Conservation (phyloP, 140 eudicot species). For the Flaveria floridana region DNA sequence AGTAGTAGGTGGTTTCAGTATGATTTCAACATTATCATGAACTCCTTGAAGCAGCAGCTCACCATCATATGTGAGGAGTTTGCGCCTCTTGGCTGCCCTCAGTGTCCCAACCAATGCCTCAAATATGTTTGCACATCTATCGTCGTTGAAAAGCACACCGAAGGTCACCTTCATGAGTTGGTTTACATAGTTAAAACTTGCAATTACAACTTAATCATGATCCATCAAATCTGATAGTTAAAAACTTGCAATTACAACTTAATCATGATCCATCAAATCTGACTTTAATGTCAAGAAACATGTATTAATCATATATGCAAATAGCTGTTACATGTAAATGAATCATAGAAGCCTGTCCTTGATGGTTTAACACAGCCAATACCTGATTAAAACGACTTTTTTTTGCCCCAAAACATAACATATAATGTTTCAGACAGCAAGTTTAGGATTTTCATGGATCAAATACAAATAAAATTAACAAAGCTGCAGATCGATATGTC, state of each 20-base stretch:
- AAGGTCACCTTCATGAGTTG: constrained; percentile 58
- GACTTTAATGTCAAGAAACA: not conserved
- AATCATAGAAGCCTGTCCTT: too few species aligned
- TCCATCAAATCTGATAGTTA: too few species aligned
- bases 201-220: not conserved
- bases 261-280: not conserved
- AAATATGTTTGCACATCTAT: constrained; percentile 84
- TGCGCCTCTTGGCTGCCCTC: constrained; percentile 90
- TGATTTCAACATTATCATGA: constrained; percentile 78
- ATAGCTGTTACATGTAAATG: too few species aligned
- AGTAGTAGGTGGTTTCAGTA: constrained; percentile 47
- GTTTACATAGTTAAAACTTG: not conserved
- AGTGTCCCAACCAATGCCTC: constrained; percentile 94
- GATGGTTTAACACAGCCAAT: too few species aligned
- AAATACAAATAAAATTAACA: too few species aligned
- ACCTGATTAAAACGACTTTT: too few species aligned
- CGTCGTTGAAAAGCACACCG: constrained; percentile 91
- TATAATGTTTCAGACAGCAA: too few species aligned
- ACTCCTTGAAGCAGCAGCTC: constrained; percentile 92
- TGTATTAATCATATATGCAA: not conserved
- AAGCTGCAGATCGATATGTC: too few species aligned
- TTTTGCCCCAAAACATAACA: too few species aligned
- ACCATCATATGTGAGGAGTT: constrained; percentile 73
- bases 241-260: constrained; percentile 4
- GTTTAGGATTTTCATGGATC: too few species aligned